These are phyloP conservation scores for Plasmodium relictum DNA, from an alignment of 169 alveolate species.

Conservation along the genomic window DNA sequence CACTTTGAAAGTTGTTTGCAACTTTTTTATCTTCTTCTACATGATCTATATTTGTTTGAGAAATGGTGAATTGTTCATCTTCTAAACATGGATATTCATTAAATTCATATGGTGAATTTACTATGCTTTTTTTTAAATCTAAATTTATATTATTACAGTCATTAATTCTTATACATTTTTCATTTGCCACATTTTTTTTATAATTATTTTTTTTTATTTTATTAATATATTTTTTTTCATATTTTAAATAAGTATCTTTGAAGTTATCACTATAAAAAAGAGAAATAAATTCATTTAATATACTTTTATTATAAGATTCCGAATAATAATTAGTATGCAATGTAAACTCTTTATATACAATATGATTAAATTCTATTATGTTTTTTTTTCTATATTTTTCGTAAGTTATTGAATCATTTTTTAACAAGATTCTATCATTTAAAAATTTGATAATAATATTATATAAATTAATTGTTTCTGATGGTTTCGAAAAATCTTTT, in stretches of 20 bases:
- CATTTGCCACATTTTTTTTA: not conserved
- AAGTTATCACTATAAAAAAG: slow-evolving; percentile 31
- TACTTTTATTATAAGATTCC: slow-evolving; percentile 23
- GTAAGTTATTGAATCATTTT: slow-evolving; percentile 55
- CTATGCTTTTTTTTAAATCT: not conserved
- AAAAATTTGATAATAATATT: slow-evolving; percentile 28
- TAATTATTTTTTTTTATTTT: not conserved
- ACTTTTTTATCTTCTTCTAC: not conserved
- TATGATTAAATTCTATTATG: slow-evolving; percentile 39
- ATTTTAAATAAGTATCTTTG: slow-evolving; percentile 11
- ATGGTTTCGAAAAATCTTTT: slow-evolving; percentile 14
- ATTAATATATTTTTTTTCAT: not conserved
- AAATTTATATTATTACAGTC: not conserved
- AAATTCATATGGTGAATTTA: not conserved
- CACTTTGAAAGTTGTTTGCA: not conserved
- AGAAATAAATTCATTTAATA: slow-evolving; percentile 25
- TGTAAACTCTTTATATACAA: slow-evolving; percentile 47
- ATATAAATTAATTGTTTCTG: slow-evolving; percentile 64
- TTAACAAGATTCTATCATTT: slow-evolving; percentile 3
- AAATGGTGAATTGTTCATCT: not conserved
- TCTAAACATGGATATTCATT: slow-evolving; percentile 15
- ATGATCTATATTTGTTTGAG: not conserved
- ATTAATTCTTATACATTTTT: not conserved
- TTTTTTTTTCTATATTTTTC: slow-evolving; percentile 44
- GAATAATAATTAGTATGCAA: slow-evolving; percentile 41